Conservation (phyloP, 2,329 filamentous ascomycete species). For the Hypoxylon sp. region DNA sequence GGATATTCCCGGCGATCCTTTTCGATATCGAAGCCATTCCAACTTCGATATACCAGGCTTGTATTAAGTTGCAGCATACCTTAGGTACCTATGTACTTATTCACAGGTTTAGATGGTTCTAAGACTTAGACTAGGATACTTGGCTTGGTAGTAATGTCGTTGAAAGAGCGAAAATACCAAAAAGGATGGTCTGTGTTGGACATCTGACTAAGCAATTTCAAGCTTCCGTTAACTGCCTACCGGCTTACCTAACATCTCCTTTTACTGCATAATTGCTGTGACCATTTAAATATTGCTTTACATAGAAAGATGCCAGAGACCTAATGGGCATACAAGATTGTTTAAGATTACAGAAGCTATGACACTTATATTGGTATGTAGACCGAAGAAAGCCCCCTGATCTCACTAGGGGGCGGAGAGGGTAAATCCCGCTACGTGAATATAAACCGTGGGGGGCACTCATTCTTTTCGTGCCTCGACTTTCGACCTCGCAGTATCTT, state of each 20-base stretch:
- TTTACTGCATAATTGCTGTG: not conserved
- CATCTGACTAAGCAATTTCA: not conserved
- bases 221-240: not conserved
- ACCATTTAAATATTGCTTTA: too few species aligned
- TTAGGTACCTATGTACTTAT: too few species aligned
- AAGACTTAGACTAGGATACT: not conserved
- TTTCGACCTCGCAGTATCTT: not conserved
- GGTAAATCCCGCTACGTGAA: not conserved
- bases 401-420: not conserved
- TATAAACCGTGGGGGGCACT: not conserved
- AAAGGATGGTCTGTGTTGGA: not conserved
- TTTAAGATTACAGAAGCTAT: not conserved
- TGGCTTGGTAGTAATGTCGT: not conserved
- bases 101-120: conserved; percentile 6
- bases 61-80: conserved; percentile 26
- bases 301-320: too few species aligned
- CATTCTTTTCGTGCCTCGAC: not conserved
- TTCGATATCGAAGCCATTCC: conserved; percentile 34
- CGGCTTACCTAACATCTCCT: not conserved
- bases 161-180: not conserved
- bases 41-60: conserved; percentile 25
- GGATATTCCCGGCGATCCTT: conserved; percentile 38
- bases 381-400: not conserved
- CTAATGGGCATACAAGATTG: not conserved
- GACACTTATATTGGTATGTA: too few species aligned